Evolutionary conservation across 768 basidiomycete genomes (phyloP).

Genomic region (Suillus paluster): DNA sequence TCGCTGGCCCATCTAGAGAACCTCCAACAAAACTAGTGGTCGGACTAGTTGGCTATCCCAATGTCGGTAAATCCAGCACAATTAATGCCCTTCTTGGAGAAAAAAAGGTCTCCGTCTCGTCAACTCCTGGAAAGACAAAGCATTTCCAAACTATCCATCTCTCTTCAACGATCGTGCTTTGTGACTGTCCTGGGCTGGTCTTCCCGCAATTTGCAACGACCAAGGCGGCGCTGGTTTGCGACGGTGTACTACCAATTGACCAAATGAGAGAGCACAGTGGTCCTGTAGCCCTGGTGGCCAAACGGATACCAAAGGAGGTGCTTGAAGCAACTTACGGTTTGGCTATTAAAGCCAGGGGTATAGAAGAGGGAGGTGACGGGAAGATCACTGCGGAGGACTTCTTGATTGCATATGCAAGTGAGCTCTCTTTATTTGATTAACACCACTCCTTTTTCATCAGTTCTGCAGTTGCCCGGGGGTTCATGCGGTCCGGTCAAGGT

Average conservation of each 20-base stretch:
- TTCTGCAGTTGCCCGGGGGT: conserved; percentile 84
- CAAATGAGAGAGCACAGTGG: conserved; percentile 94
- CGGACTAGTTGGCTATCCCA: conserved; percentile 96
- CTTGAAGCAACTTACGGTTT: conserved; percentile 93
- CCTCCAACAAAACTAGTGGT: conserved; percentile 70
- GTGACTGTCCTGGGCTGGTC: conserved; percentile 97
- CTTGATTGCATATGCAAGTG: conserved; percentile 90
- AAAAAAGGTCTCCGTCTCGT: conserved; percentile 97
- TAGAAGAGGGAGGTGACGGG: conserved; percentile 88
- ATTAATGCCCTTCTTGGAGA: conserved; percentile 96
- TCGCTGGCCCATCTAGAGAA: conserved; percentile 59
- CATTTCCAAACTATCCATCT: conserved; percentile 98
- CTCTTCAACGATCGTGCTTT: conserved; percentile 84
- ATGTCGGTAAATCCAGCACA: conserved; percentile 97
- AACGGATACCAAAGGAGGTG: conserved; percentile 79
- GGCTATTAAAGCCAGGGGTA: conserved; percentile 59
- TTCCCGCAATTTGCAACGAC: conserved; percentile 99
- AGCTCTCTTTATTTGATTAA: conserved; percentile 38
- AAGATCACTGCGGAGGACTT: conserved; percentile 77
- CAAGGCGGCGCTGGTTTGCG: conserved; percentile 93
- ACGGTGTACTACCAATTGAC: conserved; percentile 96
- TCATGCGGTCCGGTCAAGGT: conserved; percentile 91
- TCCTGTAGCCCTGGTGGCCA: conserved; percentile 76
- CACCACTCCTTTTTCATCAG: conserved; percentile 21
- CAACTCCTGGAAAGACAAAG: conserved; percentile 98